Percentiles rank a stretch among this genome's conserved stretches.
phyloP scores from a whole-genome alignment of 345 rosid species.

The Gossypium mustelinum region DNA sequence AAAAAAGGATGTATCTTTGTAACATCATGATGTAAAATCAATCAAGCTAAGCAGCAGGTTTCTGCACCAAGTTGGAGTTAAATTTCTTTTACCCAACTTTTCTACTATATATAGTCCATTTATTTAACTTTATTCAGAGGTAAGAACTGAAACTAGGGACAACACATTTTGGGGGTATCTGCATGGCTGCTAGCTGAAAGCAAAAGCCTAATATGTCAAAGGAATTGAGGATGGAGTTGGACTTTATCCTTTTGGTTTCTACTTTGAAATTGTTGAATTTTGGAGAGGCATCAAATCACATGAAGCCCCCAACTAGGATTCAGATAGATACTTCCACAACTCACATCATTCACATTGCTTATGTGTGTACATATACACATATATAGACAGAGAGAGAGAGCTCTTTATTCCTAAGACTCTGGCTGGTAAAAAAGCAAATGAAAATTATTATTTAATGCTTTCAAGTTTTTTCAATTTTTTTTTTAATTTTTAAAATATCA shows the following conservation, averaged over 20 bases:
- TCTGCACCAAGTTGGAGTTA: not conserved
- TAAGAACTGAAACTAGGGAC: constrained; percentile 1
- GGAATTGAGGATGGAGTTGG: not conserved
- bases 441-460: not conserved
- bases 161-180: constrained; percentile 9
- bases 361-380: too few species aligned
- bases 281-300: constrained; percentile 6
- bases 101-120: not conserved
- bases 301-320: not conserved
- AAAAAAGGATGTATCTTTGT: too few species aligned
- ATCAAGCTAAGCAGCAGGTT: constrained; percentile 1
- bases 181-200: constrained; percentile 4
- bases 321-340: constrained; percentile 2
- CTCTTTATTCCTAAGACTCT: not conserved
- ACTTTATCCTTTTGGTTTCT: constrained; percentile 8
- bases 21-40: not conserved
- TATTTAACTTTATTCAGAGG: not conserved
- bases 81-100: not conserved
- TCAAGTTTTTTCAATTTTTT: too few species aligned
- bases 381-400: not conserved
- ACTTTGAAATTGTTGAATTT: not conserved
- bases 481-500: not conserved
- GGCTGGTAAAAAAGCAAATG: not conserved
- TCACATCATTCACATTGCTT: not conserved
- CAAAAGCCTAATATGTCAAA: constrained; percentile 7